These are phyloP conservation scores for Jackrogersella multiformis DNA, from an alignment of 495 filamentous ascomycete genomes.

Conservation along the genomic window DNA sequence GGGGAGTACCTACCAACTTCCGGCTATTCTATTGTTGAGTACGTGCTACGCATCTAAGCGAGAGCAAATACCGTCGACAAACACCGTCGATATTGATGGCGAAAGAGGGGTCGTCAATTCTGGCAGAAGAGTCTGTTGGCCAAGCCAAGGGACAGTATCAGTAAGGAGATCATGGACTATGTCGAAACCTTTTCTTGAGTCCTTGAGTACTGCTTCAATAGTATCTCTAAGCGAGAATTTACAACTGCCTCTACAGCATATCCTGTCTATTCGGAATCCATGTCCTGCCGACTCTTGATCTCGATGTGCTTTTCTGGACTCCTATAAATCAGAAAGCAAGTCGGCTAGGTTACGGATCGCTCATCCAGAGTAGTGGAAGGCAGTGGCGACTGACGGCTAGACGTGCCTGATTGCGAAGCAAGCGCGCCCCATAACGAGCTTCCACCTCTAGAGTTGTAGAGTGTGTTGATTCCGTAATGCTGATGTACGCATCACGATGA, in stretches of 20 bases:
- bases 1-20: slow-evolving; percentile 38
- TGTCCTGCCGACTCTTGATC: background rate
- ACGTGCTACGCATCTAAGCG: slow-evolving; percentile 28
- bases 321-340: background rate
- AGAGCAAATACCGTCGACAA: slow-evolving; percentile 20
- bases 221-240: background rate
- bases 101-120: slow-evolving; percentile 37
- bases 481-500: slow-evolving; percentile 14
- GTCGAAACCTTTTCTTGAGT: background rate
- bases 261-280: background rate
- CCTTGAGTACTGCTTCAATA: background rate
- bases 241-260: background rate
- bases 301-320: background rate
- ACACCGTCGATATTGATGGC: slow-evolving; percentile 16
- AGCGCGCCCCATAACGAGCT: slow-evolving; percentile 22
- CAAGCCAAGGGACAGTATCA: slow-evolving; percentile 7
- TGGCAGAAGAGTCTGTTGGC: slow-evolving; percentile 9
- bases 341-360: slow-evolving; percentile 2
- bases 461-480: slow-evolving; percentile 11
- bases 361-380: slow-evolving; percentile 21
- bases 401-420: slow-evolving; percentile 36
- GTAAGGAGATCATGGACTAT: slow-evolving; percentile 12
- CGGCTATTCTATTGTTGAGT: slow-evolving; percentile 44
- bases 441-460: slow-evolving; percentile 24
- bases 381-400: slow-evolving; percentile 30